Evolutionary conservation across 805 yeast genomes (phyloP).

Genomic region (Kodamaea restingae): DNA sequence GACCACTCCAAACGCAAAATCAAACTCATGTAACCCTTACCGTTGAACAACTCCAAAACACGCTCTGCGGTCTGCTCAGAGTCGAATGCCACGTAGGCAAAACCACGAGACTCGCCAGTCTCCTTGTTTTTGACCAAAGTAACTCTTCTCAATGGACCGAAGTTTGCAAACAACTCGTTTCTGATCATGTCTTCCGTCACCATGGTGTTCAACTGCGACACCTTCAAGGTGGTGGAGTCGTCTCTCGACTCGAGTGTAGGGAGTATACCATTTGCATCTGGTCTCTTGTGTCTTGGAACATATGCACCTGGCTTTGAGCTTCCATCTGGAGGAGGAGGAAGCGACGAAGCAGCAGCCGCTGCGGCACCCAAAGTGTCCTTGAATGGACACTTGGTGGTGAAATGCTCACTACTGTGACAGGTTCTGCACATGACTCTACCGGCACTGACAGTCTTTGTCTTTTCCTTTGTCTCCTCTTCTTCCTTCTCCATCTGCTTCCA

Average conservation of each 20-base stretch:
- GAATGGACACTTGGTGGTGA: constrained; percentile 93
- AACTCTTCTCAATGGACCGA: constrained; percentile 69
- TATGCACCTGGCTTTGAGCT: constrained; percentile 31
- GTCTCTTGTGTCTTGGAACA: constrained; percentile 45
- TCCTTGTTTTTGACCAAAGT: constrained; percentile 86
- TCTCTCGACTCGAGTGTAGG: constrained; percentile 54
- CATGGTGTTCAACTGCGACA: constrained; percentile 83
- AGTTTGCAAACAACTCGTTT: constrained; percentile 61
- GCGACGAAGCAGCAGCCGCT: constrained; percentile 39
- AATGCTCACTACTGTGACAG: constrained; percentile 86
- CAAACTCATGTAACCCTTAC: constrained; percentile 89
- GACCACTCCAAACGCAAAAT: constrained; percentile 54
- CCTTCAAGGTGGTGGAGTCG: constrained; percentile 82
- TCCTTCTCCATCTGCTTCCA: constrained; percentile 78
- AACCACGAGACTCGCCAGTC: constrained; percentile 91
- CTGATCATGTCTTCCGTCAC: constrained; percentile 81
- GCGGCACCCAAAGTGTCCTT: constrained; percentile 74
- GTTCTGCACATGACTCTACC: constrained; percentile 63
- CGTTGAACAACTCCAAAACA: constrained; percentile 75
- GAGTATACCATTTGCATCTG: constrained; percentile 38
- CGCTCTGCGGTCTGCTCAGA: constrained; percentile 64
- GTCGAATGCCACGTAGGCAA: constrained; percentile 86
- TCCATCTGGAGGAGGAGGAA: constrained; percentile 22
- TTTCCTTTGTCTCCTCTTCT: constrained; percentile 53
- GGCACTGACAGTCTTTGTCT: constrained; percentile 39